These are phyloP conservation scores for Globisporangium emineosum DNA, from an alignment of 352 stramenopile genomes.

Conservation along the genomic window DNA sequence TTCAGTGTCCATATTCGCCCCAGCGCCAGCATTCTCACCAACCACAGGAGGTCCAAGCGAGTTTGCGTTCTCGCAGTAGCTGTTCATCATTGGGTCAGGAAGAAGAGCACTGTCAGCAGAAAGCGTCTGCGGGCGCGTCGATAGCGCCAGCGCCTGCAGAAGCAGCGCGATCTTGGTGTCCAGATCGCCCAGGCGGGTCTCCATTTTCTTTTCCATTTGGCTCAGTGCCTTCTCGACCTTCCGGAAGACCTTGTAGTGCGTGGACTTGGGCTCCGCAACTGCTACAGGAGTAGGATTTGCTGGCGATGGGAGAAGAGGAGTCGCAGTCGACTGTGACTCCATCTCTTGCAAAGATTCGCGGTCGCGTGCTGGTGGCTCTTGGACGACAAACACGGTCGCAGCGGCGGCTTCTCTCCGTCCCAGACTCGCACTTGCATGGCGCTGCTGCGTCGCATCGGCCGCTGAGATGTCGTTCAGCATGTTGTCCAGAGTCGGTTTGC, in stretches of 20 bases:
- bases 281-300: constrained; percentile 11
- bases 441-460: neutral
- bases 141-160: constrained; percentile 10
- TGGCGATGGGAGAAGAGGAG: neutral
- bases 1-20: too few relatives aligned
- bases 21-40: too few relatives aligned
- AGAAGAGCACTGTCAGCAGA: too few relatives aligned
- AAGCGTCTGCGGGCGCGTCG: too few relatives aligned
- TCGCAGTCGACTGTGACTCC: neutral
- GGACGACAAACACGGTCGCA: neutral
- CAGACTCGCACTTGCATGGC: neutral
- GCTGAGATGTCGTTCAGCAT: neutral
- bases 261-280: constrained; percentile 21
- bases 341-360: neutral
- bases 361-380: neutral
- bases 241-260: neutral
- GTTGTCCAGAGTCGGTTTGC: neutral
- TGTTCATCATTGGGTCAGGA: too few relatives aligned
- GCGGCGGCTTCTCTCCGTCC: neutral
- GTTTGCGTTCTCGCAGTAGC: too few relatives aligned
- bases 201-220: constrained; percentile 33
- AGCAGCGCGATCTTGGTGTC: constrained; percentile 34
- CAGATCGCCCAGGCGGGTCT: constrained; percentile 23
- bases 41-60: too few relatives aligned
- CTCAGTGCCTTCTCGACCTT: constrained; percentile 21